phyloP scores from a whole-genome alignment of 78 protist species.

The Dictyostelium capitatum region DNA sequence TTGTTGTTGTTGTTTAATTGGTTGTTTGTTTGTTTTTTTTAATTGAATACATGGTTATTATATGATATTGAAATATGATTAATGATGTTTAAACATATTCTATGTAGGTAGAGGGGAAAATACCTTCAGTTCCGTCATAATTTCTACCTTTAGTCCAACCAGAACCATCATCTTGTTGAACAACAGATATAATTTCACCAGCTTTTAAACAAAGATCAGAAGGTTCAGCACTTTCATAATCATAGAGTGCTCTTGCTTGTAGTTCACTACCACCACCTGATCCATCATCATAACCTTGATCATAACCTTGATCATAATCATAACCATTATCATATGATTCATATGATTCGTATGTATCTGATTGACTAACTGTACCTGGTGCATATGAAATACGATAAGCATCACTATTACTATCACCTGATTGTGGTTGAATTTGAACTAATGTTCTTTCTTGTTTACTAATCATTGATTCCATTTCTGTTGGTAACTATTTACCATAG shows the following conservation, averaged over 20 bases:
- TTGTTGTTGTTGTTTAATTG: too few species aligned
- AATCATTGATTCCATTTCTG: slow-evolving; percentile 58
- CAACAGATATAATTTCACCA: slow-evolving; percentile 59
- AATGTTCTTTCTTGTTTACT: slow-evolving; percentile 79
- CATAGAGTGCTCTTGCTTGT: slow-evolving; percentile 79
- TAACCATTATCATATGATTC: slow-evolving; percentile 46
- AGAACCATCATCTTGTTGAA: slow-evolving; percentile 80
- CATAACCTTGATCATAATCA: slow-evolving; percentile 4
- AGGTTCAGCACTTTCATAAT: slow-evolving; percentile 59
- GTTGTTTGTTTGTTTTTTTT: too few species aligned
- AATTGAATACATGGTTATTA: too few species aligned
- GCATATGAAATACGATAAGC: slow-evolving; percentile 76
- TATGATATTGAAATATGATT: too few species aligned
- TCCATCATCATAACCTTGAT: slow-evolving; percentile 15
- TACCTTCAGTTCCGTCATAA: slow-evolving; percentile 60
- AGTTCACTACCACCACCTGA: slow-evolving; percentile 28
- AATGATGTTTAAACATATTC: slow-evolving; percentile 7
- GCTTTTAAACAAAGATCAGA: slow-evolving; percentile 61
- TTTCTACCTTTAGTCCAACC: slow-evolving; percentile 81
- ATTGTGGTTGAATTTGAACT: slow-evolving; percentile 82
- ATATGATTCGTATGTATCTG: slow-evolving; percentile 54
- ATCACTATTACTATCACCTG: slow-evolving; percentile 25
- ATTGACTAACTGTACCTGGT: slow-evolving; percentile 32
- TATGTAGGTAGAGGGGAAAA: slow-evolving; percentile 43
- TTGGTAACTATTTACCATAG: slow-evolving; percentile 59